A percentile compares a stretch with the other conserved stretches of the same genome.
These are phyloP conservation scores for Xanthoconium purpureum DNA, from an alignment of 768 basidiomycete species.

Conservation along the genomic window DNA sequence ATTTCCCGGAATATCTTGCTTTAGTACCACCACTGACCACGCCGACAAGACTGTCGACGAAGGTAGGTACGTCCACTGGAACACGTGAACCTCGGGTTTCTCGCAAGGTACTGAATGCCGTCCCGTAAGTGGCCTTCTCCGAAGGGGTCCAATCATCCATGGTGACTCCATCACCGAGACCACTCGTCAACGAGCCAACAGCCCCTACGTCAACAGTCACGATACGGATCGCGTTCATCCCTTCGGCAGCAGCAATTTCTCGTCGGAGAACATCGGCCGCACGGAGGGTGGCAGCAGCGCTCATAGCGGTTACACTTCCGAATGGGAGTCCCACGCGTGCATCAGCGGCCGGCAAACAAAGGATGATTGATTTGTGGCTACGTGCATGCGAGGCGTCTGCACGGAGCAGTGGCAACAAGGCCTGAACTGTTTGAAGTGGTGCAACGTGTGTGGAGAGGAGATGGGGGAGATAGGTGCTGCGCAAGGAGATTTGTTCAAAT, in stretches of 20 bases:
- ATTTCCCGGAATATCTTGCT: constrained; percentile 34
- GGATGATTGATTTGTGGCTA: constrained; percentile 49
- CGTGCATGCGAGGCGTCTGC: constrained; percentile 54
- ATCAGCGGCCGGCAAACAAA: constrained; percentile 73
- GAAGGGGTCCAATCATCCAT: constrained; percentile 74
- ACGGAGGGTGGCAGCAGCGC: constrained; percentile 67
- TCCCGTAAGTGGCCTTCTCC: constrained; percentile 69
- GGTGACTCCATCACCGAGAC: constrained; percentile 39
- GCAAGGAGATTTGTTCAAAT: constrained; percentile 66
- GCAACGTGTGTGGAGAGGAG: constrained; percentile 72
- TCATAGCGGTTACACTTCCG: constrained; percentile 64
- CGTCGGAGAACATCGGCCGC: constrained; percentile 71
- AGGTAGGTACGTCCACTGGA: constrained; percentile 54
- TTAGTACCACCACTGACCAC: constrained; percentile 57
- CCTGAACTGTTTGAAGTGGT: constrained; percentile 74
- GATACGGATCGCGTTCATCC: constrained; percentile 52
- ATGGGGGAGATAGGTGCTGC: constrained; percentile 63
- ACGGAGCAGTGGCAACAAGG: constrained; percentile 73
- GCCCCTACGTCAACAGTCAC: constrained; percentile 73
- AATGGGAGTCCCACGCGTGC: constrained; percentile 75
- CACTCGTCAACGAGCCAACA: constrained; percentile 31
- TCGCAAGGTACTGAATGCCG: constrained; percentile 56
- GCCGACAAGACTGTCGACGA: constrained; percentile 56
- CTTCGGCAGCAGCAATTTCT: constrained; percentile 66
- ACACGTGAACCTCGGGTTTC: constrained; percentile 44